Conservation (phyloP, 2,329 filamentous ascomycete genomes). For the Cadophora malorum region DNA sequence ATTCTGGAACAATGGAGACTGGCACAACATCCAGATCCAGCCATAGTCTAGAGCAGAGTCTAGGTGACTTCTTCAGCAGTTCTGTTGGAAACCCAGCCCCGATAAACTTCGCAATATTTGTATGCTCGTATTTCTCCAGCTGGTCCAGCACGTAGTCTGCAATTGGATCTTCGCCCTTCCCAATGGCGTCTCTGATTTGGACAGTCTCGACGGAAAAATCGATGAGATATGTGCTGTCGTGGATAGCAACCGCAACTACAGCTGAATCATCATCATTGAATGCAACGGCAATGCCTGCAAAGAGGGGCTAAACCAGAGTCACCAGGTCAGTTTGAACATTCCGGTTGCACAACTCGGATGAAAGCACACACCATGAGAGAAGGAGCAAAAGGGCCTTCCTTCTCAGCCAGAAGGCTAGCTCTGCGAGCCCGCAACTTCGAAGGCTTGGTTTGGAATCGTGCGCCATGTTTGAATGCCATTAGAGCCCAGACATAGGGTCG, state of each 20-base stretch:
- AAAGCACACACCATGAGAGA: slow-evolving; percentile 31
- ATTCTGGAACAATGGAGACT: slow-evolving; percentile 63
- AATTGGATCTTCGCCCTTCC: slow-evolving; percentile 53
- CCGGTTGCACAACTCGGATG: not conserved
- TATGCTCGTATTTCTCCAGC: slow-evolving; percentile 64
- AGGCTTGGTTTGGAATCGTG: slow-evolving; percentile 29
- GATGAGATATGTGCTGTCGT: slow-evolving; percentile 76
- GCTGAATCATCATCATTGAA: slow-evolving; percentile 56
- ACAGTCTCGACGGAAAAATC: slow-evolving; percentile 73
- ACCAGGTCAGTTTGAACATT: slow-evolving; percentile 4
- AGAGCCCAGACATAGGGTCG: slow-evolving; percentile 36
- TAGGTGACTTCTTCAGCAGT: slow-evolving; percentile 65
- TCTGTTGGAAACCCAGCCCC: slow-evolving; percentile 72
- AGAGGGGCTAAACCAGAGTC: slow-evolving; percentile 56
- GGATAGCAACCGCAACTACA: slow-evolving; percentile 70
- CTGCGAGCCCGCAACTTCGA: slow-evolving; percentile 31
- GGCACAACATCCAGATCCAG: slow-evolving; percentile 77
- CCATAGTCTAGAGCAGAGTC: slow-evolving; percentile 75
- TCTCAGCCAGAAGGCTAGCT: slow-evolving; percentile 31
- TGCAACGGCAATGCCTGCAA: slow-evolving; percentile 63
- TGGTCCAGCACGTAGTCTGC: slow-evolving; percentile 65
- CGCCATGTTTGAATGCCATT: slow-evolving; percentile 37
- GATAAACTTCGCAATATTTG: slow-evolving; percentile 75
- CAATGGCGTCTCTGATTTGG: slow-evolving; percentile 50
- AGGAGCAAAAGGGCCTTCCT: slow-evolving; percentile 36